Percentiles rank a stretch among this genome's conserved stretches.
phyloP scores from a whole-genome alignment of 2,329 filamentous ascomycete species.

The Penicillium sumatraense region DNA sequence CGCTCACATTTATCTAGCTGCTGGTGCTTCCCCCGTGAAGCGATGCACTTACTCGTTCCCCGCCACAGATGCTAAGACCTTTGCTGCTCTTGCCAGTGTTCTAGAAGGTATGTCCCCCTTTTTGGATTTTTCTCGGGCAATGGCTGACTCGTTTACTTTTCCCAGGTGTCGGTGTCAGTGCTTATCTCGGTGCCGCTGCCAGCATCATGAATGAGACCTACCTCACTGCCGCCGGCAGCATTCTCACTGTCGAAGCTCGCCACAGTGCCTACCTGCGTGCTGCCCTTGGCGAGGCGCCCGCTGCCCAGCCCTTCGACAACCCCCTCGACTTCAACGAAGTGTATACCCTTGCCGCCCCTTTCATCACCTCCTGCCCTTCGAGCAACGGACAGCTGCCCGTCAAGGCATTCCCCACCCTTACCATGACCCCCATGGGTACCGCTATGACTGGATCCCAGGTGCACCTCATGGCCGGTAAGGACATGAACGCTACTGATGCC shows the following conservation, averaged over 20 bases:
- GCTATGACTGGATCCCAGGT: conserved; percentile 23
- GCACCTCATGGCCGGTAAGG: conserved; percentile 30
- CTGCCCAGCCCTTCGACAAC: conserved; percentile 64
- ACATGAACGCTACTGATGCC: conserved; percentile 28
- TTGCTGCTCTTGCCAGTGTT: conserved; percentile 58
- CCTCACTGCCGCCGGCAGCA: conserved; percentile 64
- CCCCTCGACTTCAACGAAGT: conserved; percentile 64
- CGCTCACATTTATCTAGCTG: conserved; percentile 28
- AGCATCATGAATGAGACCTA: conserved; percentile 62
- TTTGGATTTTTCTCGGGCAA: not conserved
- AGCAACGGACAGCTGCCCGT: conserved; percentile 62
- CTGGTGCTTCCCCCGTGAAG: conserved; percentile 56
- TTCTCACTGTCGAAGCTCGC: conserved; percentile 68
- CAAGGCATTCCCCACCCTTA: conserved; percentile 62
- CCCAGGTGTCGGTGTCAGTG: conserved; percentile 58
- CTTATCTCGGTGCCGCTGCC: conserved; percentile 66
- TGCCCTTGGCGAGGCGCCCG: conserved; percentile 55
- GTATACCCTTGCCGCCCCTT: conserved; percentile 66
- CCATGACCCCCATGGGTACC: conserved; percentile 13
- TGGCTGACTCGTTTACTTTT: not conserved
- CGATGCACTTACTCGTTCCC: conserved; percentile 63
- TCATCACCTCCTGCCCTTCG: conserved; percentile 63
- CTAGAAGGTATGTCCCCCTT: conserved; percentile 57
- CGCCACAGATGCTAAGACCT: conserved; percentile 52
- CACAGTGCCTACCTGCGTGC: conserved; percentile 67